Conservation (phyloP, 768 basidiomycete species). For the Tylopilus felleus region DNA sequence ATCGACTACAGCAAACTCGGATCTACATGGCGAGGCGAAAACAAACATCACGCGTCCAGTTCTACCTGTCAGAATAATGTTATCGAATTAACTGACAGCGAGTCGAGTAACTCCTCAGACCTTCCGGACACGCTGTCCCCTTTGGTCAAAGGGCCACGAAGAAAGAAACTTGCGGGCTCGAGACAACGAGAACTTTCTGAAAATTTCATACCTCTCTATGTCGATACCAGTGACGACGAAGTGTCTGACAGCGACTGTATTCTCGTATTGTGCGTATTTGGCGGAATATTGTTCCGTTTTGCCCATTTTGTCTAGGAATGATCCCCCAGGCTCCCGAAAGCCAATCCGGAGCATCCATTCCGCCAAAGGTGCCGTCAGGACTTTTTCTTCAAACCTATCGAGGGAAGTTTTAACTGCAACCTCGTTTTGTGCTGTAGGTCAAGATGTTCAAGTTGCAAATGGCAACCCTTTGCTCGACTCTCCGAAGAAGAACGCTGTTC, state of each 20-base stretch:
- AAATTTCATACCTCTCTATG: constrained; percentile 23
- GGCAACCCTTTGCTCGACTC: constrained; percentile 7
- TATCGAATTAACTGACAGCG: constrained; percentile 32
- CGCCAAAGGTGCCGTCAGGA: neutral
- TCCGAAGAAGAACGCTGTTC: constrained; percentile 6
- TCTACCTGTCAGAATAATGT: constrained; percentile 14
- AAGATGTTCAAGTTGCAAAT: constrained; percentile 8
- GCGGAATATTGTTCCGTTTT: neutral
- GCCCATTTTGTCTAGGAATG: constrained; percentile 34
- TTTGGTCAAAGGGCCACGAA: constrained; percentile 15
- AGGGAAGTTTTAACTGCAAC: neutral
- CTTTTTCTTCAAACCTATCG: neutral
- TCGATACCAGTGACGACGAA: constrained; percentile 31
- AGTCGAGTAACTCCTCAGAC: constrained; percentile 17
- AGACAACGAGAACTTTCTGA: constrained; percentile 2
- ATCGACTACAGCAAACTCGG: constrained; percentile 3
- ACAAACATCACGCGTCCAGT: neutral
- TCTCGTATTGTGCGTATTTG: constrained; percentile 35
- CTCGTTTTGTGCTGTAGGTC: constrained; percentile 1
- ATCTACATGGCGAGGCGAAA: neutral
- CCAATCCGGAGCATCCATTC: constrained; percentile 34
- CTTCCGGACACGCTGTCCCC: constrained; percentile 26
- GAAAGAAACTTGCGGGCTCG: neutral
- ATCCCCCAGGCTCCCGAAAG: constrained; percentile 47
- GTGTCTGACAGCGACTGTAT: constrained; percentile 37